A percentile compares a stretch with the other conserved stretches of the same genome.
These are phyloP conservation scores for Termitomyces sp. DNA, from an alignment of 768 basidiomycete genomes.

Conservation along the genomic window DNA sequence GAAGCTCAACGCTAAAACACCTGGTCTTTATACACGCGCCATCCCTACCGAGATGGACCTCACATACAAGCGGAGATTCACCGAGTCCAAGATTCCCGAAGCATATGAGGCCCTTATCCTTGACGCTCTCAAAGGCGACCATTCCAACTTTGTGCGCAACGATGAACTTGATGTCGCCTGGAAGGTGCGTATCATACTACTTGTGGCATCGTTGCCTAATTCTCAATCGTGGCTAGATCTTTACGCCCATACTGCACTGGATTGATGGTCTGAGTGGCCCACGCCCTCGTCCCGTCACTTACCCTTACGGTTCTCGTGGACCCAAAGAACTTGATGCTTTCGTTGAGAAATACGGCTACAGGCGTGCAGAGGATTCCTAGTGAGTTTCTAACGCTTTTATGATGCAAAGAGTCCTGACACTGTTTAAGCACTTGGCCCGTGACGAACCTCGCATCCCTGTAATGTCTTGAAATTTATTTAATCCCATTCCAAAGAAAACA, in stretches of 20 bases:
- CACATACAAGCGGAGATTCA: constrained; percentile 94
- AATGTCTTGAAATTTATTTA: constrained; percentile 13
- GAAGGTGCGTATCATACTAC: constrained; percentile 73
- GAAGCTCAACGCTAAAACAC: constrained; percentile 93
- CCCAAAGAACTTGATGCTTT: constrained; percentile 80
- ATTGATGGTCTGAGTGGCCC: constrained; percentile 75
- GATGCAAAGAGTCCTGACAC: constrained; percentile 3
- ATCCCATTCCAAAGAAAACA: constrained; percentile 4
- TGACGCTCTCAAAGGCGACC: constrained; percentile 95
- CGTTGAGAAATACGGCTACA: constrained; percentile 72
- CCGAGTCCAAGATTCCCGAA: constrained; percentile 89
- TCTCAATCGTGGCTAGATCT: constrained; percentile 49
- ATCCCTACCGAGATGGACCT: constrained; percentile 97
- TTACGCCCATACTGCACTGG: constrained; percentile 94
- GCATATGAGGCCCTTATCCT: constrained; percentile 95
- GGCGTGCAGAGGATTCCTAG: constrained; percentile 64
- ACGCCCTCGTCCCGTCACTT: constrained; percentile 65
- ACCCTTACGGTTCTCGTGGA: constrained; percentile 95
- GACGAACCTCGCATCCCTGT: constrained; percentile 59
- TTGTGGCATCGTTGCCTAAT: neutral
- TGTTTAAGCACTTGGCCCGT: constrained; percentile 63
- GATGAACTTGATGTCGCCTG: constrained; percentile 97
- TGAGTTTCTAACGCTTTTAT: constrained; percentile 33
- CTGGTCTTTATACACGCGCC: constrained; percentile 84
- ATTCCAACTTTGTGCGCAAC: constrained; percentile 97